Base-by-base conservation (phyloP, 306 rosid species). In the Crataegus laevigata region DNA sequence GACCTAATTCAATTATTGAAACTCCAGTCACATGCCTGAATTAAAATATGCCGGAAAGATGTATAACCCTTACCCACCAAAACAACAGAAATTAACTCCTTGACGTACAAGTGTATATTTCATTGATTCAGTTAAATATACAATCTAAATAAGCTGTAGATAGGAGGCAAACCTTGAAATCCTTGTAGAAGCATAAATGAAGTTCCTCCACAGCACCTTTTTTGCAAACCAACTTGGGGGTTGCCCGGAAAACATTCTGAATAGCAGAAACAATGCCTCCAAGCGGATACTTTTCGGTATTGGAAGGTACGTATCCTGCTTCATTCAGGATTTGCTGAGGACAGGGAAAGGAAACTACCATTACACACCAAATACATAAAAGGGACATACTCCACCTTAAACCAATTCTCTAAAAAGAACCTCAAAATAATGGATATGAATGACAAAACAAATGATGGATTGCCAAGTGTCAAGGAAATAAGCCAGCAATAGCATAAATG, bases 251-350 rank as follows among this genome's bases (percentile, higher is more conserved):
- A 83, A 93, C 97, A 84, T 94, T 94, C 88, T 94, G 87, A 78
- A 94, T 85, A 78, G 99, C 93, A 71, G 98, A 73, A 69, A 92
- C 69, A 80, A 92, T 89, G 82, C 98, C 99, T 75, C 98, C 96
- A 65, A 88, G 87, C 55, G 99, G 98, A 84, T 94, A 94, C 72
- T 88, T 92, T 78, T 94, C 97, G 40, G 92, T 75, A 82, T 94
- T 88, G 17, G 99, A 94, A 10, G 98, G 92, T 54, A 89, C 69
- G 75, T 89, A 94, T 83, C 99, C 99, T 62, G 89, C 99, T 6
- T 89, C 89, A 55, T 77, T 80, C 75, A 94, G 85, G 82, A 94
- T 92, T 45, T 69, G 67, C 99, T 94, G 93, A n/a, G 14, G 68
- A 78, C 57, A 81, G 54, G 55, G 12, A 66, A n/a, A 59, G 12